Conservation (phyloP, 345 rosid species). For the Clarkia xantiana region DNA sequence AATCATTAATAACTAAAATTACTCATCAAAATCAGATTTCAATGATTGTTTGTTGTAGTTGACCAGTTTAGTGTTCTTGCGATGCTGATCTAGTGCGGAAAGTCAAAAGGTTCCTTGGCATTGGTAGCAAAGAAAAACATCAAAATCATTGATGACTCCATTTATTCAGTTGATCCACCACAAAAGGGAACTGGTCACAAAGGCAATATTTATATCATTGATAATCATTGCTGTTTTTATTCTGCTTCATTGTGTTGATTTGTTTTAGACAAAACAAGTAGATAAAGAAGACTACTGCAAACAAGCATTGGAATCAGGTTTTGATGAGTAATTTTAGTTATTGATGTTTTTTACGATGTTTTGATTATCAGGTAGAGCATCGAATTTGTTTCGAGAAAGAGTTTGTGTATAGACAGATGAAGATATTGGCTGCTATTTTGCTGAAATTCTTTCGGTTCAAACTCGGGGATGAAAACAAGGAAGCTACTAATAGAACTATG, state of each 20-base stretch:
- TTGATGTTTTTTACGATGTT: no score
- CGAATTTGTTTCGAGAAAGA: constrained; percentile 31
- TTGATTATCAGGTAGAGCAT: constrained; percentile 16
- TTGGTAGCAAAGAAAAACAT: constrained; percentile 24
- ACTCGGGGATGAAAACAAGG: no score
- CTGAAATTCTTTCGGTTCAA: no score
- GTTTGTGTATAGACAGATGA: no score
- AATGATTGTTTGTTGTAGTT: no score
- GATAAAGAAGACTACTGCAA: constrained; percentile 24
- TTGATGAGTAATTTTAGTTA: no score
- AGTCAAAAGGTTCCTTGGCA: constrained; percentile 20
- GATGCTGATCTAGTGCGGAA: constrained; percentile 21
- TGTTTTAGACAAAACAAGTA: constrained; percentile 9
- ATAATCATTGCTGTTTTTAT: not conserved
- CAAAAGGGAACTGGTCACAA: constrained; percentile 21
- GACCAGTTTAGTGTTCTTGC: no score
- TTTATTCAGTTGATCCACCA: constrained; percentile 16
- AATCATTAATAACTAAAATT: no score
- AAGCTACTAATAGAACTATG: no score
- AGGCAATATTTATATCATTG: constrained; percentile 7
- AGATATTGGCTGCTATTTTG: no score
- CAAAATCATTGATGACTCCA: constrained; percentile 18
- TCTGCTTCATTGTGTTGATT: not conserved
- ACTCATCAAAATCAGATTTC: no score
- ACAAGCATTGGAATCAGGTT: no score